Evolutionary conservation across 495 filamentous ascomycete genomes (phyloP).

Genomic region (Aspergillus ellipticus): DNA sequence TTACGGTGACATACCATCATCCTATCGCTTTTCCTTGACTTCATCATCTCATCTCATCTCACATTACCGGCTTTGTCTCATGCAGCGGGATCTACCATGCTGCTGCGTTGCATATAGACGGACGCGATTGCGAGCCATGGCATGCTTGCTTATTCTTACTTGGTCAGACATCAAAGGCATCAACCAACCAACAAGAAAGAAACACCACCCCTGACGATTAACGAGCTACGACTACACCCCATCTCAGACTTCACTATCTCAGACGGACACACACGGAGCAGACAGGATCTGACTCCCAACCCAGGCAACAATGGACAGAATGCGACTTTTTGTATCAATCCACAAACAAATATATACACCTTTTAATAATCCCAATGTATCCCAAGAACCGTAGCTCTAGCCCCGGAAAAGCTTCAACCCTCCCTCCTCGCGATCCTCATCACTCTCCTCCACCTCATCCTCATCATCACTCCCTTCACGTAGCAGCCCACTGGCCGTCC

Average conservation of each 20-base stretch:
- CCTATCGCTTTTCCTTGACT: too few species aligned
- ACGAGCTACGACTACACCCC: not conserved
- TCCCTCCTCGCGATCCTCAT: slow-evolving; percentile 56
- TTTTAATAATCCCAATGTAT: not conserved
- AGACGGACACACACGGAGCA: too few species aligned
- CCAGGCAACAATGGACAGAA: too few species aligned
- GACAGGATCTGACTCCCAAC: too few species aligned
- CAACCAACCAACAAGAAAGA: not conserved
- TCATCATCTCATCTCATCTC: too few species aligned
- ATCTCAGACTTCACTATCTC: too few species aligned
- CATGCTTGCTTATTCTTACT: too few species aligned
- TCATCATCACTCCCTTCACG: slow-evolving; percentile 63
- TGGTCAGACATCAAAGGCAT: not conserved
- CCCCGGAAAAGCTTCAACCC: slow-evolving; percentile 73
- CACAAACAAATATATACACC: not conserved
- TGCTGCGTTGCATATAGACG: too few species aligned
- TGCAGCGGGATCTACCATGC: too few species aligned
- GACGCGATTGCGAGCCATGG: too few species aligned
- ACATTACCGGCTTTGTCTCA: too few species aligned
- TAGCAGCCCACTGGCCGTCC: slow-evolving; percentile 61
- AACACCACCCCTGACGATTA: not conserved
- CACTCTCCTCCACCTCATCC: slow-evolving; percentile 52
- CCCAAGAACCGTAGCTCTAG: slow-evolving; percentile 12
- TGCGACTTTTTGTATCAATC: not conserved
- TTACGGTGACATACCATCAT: too few species aligned